Evolutionary conservation across 2,329 filamentous ascomycete species (phyloP).

Genomic region (Fusarium clavum): DNA sequence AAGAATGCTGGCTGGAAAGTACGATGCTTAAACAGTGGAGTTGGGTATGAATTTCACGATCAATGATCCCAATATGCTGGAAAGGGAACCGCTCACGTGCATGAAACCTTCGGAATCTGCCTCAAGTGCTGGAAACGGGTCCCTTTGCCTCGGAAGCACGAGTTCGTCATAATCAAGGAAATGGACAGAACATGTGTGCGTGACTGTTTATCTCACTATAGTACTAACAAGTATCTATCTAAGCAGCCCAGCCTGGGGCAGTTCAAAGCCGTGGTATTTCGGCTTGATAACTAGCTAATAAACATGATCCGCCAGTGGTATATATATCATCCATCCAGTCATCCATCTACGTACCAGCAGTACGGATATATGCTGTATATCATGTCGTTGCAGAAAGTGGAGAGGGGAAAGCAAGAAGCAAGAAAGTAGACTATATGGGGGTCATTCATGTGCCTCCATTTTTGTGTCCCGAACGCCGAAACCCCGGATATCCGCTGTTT

Average conservation of each 20-base stretch:
- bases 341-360: conserved; percentile 19
- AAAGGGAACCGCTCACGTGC: conserved; percentile 7
- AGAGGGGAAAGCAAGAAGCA: neutral
- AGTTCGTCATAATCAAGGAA: neutral
- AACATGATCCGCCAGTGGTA: conserved; percentile 25
- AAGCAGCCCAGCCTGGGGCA: conserved; percentile 3
- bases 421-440: neutral
- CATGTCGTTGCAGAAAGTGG: conserved; percentile 22
- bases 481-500: conserved; percentile 31
- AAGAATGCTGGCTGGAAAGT: neutral
- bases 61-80: neutral
- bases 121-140: neutral
- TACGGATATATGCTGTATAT: conserved; percentile 2
- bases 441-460: conserved; percentile 16
- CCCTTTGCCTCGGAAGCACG: conserved; percentile 12
- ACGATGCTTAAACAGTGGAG: conserved; percentile 4
- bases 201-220: conserved; percentile 28
- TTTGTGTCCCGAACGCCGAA: conserved; percentile 22
- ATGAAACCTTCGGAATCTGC: neutral
- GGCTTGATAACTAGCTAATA: neutral
- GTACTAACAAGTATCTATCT: conserved; percentile 26
- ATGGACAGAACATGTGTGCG: neutral
- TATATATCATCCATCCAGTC: conserved; percentile 24
- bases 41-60: neutral
- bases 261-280: conserved; percentile 1